A percentile compares a stretch with the other conserved stretches of the same genome.
These are phyloP conservation scores for Nakaseomyces glabratus DNA, from an alignment of 1,139 yeast genomes.

Conservation along the genomic window DNA sequence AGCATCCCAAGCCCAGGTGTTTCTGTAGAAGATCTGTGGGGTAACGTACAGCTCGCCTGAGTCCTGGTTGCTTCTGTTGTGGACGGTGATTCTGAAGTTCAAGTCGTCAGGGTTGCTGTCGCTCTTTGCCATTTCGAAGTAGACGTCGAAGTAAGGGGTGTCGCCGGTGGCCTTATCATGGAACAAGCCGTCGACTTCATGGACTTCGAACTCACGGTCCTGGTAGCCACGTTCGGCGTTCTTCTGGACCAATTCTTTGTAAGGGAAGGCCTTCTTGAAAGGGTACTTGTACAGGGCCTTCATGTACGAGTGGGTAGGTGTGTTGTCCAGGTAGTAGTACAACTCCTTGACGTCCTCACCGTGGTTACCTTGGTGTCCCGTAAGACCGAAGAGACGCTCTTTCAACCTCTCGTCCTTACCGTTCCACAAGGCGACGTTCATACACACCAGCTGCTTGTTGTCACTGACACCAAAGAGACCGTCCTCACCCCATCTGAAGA, in stretches of 20 bases:
- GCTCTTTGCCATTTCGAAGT: slow-evolving; percentile 81
- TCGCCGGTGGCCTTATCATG: slow-evolving; percentile 43
- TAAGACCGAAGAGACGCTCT: slow-evolving; percentile 77
- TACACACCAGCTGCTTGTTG: slow-evolving; percentile 66
- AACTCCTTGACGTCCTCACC: slow-evolving; percentile 90
- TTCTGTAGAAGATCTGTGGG: slow-evolving; percentile 78
- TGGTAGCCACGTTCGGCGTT: slow-evolving; percentile 39
- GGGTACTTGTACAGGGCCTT: slow-evolving; percentile 88
- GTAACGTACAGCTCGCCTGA: slow-evolving; percentile 79
- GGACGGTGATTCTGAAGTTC: slow-evolving; percentile 76
- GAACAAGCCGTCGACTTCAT: slow-evolving; percentile 21
- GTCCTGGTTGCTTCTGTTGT: slow-evolving; percentile 62
- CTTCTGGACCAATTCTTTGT: slow-evolving; percentile 59
- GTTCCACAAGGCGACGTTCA: slow-evolving; percentile 82
- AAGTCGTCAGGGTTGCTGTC: slow-evolving; percentile 73
- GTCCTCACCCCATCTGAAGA: slow-evolving; percentile 93
- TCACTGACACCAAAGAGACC: slow-evolving; percentile 88
- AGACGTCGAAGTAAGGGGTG: slow-evolving; percentile 77
- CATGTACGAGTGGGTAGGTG: slow-evolving; percentile 89
- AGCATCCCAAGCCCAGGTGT: slow-evolving; percentile 74
- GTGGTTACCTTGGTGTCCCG: slow-evolving; percentile 88
- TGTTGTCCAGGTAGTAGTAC: slow-evolving; percentile 75
- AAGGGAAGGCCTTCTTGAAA: slow-evolving; percentile 63
- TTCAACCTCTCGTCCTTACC: slow-evolving; percentile 76
- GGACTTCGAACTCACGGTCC: slow-evolving; percentile 47